Percentiles rank a stretch among this genome's conserved stretches.
These are phyloP conservation scores for Striga asiatica DNA, from an alignment of 257 asterid species.

Conservation along the genomic window DNA sequence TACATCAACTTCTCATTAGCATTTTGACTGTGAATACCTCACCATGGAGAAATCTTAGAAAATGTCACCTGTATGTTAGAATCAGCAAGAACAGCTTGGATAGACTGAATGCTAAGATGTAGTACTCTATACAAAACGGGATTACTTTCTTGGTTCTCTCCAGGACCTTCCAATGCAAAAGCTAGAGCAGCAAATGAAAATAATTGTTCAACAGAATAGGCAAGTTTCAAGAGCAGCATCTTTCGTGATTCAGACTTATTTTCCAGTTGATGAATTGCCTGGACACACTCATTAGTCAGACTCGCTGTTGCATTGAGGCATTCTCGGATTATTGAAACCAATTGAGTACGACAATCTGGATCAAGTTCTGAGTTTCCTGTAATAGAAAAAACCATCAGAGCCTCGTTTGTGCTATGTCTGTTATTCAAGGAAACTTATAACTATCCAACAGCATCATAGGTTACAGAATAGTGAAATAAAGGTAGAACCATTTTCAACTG, in stretches of 20 bases:
- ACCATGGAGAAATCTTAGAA: constrained; percentile 9
- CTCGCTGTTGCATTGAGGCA: constrained; percentile 54
- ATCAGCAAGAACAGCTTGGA: constrained; percentile 48
- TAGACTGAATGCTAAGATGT: constrained; percentile 46
- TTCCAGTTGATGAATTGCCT: constrained; percentile 57
- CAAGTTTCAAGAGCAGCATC: constrained; percentile 71
- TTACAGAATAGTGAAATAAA: constrained; percentile 2
- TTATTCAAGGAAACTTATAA: constrained; percentile 10
- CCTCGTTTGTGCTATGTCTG: constrained; percentile 10
- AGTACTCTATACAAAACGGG: constrained; percentile 38
- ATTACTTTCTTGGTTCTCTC: constrained; percentile 35
- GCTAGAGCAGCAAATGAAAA: constrained; percentile 49
- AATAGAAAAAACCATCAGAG: constrained; percentile 19
- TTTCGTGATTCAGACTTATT: constrained; percentile 46
- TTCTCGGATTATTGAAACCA: constrained; percentile 48
- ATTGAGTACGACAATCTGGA: constrained; percentile 30
- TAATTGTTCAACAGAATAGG: constrained; percentile 53
- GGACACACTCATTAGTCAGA: constrained; percentile 45
- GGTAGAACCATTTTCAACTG: constrained; percentile 1
- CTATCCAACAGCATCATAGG: constrained; percentile 10
- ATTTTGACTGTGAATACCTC: constrained; percentile 6
- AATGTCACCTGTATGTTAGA: constrained; percentile 59
- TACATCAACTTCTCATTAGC: constrained; percentile 10
- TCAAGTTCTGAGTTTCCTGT: constrained; percentile 54
- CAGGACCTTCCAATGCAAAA: constrained; percentile 35